Conservation (phyloP, 371 early-diverging fungal genomes). For the Mucor ambiguus region DNA sequence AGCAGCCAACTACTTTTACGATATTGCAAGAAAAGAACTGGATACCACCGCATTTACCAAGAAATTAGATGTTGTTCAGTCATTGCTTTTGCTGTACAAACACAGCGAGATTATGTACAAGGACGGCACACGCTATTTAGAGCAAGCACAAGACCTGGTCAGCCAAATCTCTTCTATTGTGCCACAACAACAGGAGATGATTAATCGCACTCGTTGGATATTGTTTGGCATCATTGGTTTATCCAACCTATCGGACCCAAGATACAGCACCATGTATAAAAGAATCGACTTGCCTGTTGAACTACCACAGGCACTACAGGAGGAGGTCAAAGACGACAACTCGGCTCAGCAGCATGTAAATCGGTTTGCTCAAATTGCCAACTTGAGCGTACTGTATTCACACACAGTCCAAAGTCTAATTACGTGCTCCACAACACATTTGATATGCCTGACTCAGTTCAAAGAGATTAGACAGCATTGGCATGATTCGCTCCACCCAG, state of each 20-base stretch:
- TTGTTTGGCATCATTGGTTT: conserved; percentile 17
- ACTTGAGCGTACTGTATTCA: conserved; percentile 22
- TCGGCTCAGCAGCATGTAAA: conserved; percentile 15
- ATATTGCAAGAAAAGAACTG: conserved; percentile 10
- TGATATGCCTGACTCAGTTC: conserved; percentile 25
- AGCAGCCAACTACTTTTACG: conserved; percentile 1
- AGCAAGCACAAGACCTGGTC: conserved; percentile 17
- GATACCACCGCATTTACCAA: not conserved
- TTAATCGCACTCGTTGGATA: conserved; percentile 24
- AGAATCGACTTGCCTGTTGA: conserved; percentile 17
- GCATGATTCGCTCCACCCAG: conserved; percentile 19
- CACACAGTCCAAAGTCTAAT: conserved; percentile 25
- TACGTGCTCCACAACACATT: conserved; percentile 9
- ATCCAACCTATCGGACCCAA: conserved; percentile 19
- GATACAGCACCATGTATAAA: conserved; percentile 8
- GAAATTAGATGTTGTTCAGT: conserved; percentile 23
- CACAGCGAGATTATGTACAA: conserved; percentile 20
- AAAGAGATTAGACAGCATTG: conserved; percentile 26
- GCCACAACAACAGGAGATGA: conserved; percentile 20
- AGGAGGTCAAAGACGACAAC: conserved; percentile 12
- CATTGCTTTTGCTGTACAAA: conserved; percentile 32
- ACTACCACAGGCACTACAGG: conserved; percentile 17
- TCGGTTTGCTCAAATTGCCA: conserved; percentile 24
- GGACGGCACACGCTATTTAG: conserved; percentile 13
- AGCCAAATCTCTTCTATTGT: conserved; percentile 10